Base-by-base conservation (phyloP, 1,284 basidiomycete species). In the Fomes fomentarius region DNA sequence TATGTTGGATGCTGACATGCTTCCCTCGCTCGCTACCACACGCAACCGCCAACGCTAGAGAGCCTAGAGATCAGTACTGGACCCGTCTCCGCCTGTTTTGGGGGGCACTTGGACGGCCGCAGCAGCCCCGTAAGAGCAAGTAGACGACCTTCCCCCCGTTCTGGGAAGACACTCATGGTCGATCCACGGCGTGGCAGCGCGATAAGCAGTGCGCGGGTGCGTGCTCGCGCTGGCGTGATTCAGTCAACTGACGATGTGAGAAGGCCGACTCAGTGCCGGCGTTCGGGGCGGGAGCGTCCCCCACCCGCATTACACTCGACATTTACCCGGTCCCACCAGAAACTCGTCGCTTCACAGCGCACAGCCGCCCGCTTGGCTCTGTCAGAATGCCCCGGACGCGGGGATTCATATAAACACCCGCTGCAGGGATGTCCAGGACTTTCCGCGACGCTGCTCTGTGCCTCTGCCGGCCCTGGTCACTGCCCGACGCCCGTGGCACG, bases 261-360 rank as follows among this genome's bases (percentile, higher is more conserved):
- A 62, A 61, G 54, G 52, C 4, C 47, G 52, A 24, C 28, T 19
- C 26, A 42, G 30, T 31, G 34, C 61, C 62, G 65, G 59, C 52
- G 63, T 60, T 59, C 56, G 57, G 62, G 63, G 59, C 47, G 52
- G 53, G 46, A 33, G 47, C 46, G 51, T 43, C 51, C 30, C 51
- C 54, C 54, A 47, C 56, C 63, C 65, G 66, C 59, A 56, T 62
- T 58, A 62, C 56, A 56, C 51, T 66, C 66, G 66, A 68, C 64
- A 66, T 66, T 68, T 68, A 57, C 54, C 66, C 66, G 66, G 53
- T 66, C 63, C 50, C 62, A 63, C 62, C 56, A 54, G n/a, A n/a
- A n/a, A 30, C 28, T 6, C 28, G 28, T 30, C 28, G n/a, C n/a
- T n/a, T n/a, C n/a, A n/a, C n/a, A n/a, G n/a, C n/a, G n/a, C n/a